phyloP scores from a whole-genome alignment of 805 yeast genomes.

The Yarrowia hollandica region DNA sequence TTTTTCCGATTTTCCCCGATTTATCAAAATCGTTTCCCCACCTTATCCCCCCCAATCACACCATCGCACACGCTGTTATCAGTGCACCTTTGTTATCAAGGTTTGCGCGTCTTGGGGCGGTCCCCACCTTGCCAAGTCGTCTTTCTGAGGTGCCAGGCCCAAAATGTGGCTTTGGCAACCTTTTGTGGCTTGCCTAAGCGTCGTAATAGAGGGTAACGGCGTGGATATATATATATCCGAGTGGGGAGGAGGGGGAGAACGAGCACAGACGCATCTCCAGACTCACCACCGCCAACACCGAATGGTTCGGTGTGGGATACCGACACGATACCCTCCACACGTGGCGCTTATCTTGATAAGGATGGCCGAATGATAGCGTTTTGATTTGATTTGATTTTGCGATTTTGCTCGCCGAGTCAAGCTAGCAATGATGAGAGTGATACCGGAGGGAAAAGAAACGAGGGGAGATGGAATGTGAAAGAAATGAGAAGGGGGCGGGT shows the following conservation, averaged over 20 bases:
- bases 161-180: conserved; percentile 6
- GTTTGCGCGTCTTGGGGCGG: no score
- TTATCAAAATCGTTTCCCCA: background rate
- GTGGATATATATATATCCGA: background rate
- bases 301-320: no score
- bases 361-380: background rate
- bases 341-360: background rate
- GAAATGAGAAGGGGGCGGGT: no score
- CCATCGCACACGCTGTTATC: conserved; percentile 3
- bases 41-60: background rate
- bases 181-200: conserved; percentile 29
- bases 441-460: no score
- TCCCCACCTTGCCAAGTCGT: no score
- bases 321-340: background rate
- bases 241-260: background rate
- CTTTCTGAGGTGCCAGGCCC: no score
- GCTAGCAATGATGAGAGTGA: background rate
- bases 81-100: background rate
- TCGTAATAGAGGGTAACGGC: conserved; percentile 9
- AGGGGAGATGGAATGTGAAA: background rate
- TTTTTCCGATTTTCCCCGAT: no score
- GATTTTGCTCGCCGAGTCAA: conserved; percentile 13
- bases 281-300: no score
- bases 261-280: background rate
- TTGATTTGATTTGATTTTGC: background rate